Base-by-base conservation (phyloP, 768 basidiomycete genomes). In the Boletus sp. region DNA sequence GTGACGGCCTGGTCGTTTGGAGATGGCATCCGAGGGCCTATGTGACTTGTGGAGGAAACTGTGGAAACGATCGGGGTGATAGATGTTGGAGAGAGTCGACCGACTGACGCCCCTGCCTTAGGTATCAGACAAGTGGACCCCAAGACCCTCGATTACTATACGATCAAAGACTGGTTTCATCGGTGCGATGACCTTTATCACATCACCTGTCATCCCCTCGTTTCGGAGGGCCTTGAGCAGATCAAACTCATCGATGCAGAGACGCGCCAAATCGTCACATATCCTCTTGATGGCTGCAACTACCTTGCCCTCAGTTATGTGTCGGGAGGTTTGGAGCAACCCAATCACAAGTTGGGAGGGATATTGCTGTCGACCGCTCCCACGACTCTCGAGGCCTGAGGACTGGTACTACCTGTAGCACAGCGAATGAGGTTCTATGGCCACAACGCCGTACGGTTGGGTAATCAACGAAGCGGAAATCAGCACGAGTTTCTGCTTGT, bases 271-370 rank as follows among this genome's bases (percentile, higher is more conserved):
- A 50, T 56, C 21, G 44, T 57, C 40, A 9, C 7, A 21, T 55
- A 59, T 51, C 61, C 49, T 1, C 14, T 21, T 1, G 32, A 33
- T 4, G 33, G 51, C 21, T 54, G 60, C 39, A 51, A 55, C 5
- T 65, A 51, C 19, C 14, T 58, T 29, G 46, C 64, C 1, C 52
- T 53, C 29, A 65, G 60, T 14, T 62, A 64, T 13, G 57, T 65
- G 9, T 62, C 57, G 64, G 58, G 64, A 19, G 44, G 41, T 7
- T 52, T 50, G 2, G 29, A 38, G 1, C 56, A 64, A 23, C 46
- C 37, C 2, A 47, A 45, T 29, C 56, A 35, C 50, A 54, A 50
- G 25, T 53, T 56, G 5, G 51, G 64, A 21, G 53, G 55, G 11
- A 7, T 51, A 14, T 34, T 63, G n/a, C n/a, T n/a, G 1, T 54